A percentile compares a stretch with the other conserved stretches of the same genome.
Evolutionary conservation across 371 early-diverging fungal genomes (phyloP).

Genomic region (Mucor velutinosus): DNA sequence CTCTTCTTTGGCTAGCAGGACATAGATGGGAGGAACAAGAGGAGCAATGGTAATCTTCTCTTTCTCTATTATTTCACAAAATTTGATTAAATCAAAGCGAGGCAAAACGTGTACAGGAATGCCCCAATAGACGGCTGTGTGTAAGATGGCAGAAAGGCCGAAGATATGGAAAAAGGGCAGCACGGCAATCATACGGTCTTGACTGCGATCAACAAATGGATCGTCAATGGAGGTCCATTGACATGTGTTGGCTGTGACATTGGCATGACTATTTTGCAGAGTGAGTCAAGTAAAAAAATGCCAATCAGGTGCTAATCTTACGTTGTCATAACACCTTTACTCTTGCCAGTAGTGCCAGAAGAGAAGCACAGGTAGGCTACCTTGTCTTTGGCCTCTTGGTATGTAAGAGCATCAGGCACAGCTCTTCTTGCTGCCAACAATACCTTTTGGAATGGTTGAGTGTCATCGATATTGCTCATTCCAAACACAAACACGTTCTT

Average conservation of each 20-base stretch:
- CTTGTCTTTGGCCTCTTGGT: conserved; percentile 33
- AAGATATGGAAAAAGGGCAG: conserved; percentile 81
- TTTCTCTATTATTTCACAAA: conserved; percentile 57
- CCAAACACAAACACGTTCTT: conserved; percentile 65
- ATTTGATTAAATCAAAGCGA: conserved; percentile 64
- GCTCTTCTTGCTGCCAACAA: conserved; percentile 12
- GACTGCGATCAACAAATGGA: conserved; percentile 12
- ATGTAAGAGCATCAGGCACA: conserved; percentile 19
- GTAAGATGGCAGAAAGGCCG: conserved; percentile 32
- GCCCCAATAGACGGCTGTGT: conserved; percentile 33
- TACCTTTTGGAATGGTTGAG: conserved; percentile 38
- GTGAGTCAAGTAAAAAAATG: not conserved
- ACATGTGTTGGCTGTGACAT: conserved; percentile 69
- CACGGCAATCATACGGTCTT: conserved; percentile 51
- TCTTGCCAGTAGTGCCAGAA: conserved; percentile 39
- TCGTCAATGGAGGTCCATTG: conserved; percentile 50
- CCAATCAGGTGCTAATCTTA: conserved; percentile 13
- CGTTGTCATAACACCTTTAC: conserved; percentile 85
- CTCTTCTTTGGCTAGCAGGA: conserved; percentile 65
- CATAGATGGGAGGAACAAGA: conserved; percentile 80
- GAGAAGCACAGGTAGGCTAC: conserved; percentile 79
- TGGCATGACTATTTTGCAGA: conserved; percentile 55
- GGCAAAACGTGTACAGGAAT: conserved; percentile 58
- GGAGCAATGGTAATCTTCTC: conserved; percentile 58
- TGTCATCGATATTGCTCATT: conserved; percentile 39